Evolutionary conservation across 257 asterid genomes (phyloP).

Genomic region (Forsythia viridissima): DNA sequence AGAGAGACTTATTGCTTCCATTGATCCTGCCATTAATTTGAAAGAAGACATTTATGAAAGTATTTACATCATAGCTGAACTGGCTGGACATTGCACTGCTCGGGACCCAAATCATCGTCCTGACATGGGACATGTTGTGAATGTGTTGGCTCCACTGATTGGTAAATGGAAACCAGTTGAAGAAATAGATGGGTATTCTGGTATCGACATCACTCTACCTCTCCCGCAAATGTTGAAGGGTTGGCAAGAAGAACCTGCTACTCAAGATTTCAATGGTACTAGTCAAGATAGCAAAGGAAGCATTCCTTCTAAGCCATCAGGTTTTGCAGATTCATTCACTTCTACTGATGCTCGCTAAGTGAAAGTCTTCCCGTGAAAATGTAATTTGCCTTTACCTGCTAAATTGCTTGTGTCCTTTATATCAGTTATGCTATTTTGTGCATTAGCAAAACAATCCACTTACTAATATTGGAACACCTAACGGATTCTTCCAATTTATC

Average conservation of each 20-base stretch:
- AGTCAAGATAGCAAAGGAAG: constrained; percentile 70
- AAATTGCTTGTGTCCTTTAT: constrained; percentile 1
- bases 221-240: constrained; percentile 65
- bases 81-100: constrained; percentile 82
- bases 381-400: not conserved
- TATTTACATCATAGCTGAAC: constrained; percentile 46
- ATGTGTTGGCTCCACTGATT: constrained; percentile 50
- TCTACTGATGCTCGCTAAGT: constrained; percentile 65
- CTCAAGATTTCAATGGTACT: constrained; percentile 33
- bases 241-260: constrained; percentile 61
- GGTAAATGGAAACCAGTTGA: constrained; percentile 66
- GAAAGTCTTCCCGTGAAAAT: not conserved
- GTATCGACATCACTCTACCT: constrained; percentile 41
- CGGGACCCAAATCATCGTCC: constrained; percentile 77
- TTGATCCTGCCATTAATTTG: constrained; percentile 57
- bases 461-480: not conserved
- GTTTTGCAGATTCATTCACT: constrained; percentile 62
- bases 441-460: not conserved
- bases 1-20: constrained; percentile 45
- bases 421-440: not conserved
- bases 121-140: constrained; percentile 75
- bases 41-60: constrained; percentile 47
- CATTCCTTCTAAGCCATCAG: constrained; percentile 59
- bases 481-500: no score
- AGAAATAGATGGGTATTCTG: constrained; percentile 38